Conservation (phyloP, 352 stramenopile species). For the Phytopythium mirpurense region DNA sequence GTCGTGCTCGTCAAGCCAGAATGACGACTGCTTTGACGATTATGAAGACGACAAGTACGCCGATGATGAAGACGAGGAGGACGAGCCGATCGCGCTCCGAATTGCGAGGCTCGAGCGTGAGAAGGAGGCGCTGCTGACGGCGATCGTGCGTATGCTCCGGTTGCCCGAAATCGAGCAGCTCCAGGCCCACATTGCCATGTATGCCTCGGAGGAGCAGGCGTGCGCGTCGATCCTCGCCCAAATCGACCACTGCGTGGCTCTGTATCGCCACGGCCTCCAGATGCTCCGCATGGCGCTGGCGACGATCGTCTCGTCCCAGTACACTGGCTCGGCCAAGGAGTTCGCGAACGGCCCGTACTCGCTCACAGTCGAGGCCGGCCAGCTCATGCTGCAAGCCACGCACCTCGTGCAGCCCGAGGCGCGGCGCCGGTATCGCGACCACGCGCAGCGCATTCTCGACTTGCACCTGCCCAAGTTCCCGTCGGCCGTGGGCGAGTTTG, state of each 20-base stretch:
- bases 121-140: slow-evolving; percentile 48
- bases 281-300: slow-evolving; percentile 62
- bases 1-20: slow-evolving; percentile 3
- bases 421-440: slow-evolving; percentile 52
- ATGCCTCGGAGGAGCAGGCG: slow-evolving; percentile 59
- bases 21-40: slow-evolving; percentile 6
- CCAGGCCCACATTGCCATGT: slow-evolving; percentile 72
- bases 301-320: slow-evolving; percentile 56
- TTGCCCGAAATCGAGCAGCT: slow-evolving; percentile 59
- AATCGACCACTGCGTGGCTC: slow-evolving; percentile 38
- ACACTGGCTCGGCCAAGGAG: slow-evolving; percentile 57
- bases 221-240: slow-evolving; percentile 69
- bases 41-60: background rate
- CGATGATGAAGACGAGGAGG: slow-evolving; percentile 15
- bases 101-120: slow-evolving; percentile 48
- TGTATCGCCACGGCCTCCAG: slow-evolving; percentile 65
- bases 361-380: slow-evolving; percentile 59
- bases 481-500: slow-evolving; percentile 53
- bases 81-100: slow-evolving; percentile 25
- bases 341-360: slow-evolving; percentile 65
- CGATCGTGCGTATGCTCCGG: slow-evolving; percentile 34
- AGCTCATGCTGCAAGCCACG: slow-evolving; percentile 54
- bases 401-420: slow-evolving; percentile 70
- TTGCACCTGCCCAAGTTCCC: slow-evolving; percentile 65
- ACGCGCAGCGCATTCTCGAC: slow-evolving; percentile 35